Percentiles rank a stretch among this genome's conserved stretches.
Evolutionary conservation across 306 rosid species (phyloP).

Genomic region (Heteromeles arbutifolia): DNA sequence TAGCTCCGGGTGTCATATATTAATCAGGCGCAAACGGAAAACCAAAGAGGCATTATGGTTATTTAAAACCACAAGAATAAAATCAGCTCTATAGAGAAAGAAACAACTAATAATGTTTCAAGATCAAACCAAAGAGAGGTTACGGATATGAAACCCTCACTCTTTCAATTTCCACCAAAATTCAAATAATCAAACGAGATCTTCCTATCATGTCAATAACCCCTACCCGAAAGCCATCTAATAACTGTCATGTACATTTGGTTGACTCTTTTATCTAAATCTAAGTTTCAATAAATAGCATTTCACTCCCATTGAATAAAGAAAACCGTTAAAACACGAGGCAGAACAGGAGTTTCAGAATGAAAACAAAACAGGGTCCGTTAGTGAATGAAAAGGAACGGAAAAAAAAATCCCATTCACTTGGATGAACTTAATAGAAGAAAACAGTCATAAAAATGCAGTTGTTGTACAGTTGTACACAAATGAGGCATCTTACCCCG

Average conservation of each 20-base stretch:
- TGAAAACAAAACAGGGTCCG: not conserved
- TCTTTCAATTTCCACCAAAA: not conserved
- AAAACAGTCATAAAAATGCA: not conserved
- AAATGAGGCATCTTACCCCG: conserved; percentile 54
- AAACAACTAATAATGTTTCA: not conserved
- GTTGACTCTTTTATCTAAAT: not conserved
- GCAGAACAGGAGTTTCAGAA: not conserved
- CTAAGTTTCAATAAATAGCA: not conserved
- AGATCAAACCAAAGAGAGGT: not conserved
- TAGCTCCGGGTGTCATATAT: not conserved
- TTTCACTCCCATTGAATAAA: not conserved
- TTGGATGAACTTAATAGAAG: not conserved
- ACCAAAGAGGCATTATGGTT: not conserved
- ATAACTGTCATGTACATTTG: not conserved
- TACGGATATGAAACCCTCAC: not conserved
- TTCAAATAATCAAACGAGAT: not conserved
- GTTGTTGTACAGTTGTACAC: not conserved
- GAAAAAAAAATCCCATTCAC: not conserved
- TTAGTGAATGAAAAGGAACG: not conserved
- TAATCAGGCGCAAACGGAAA: not conserved
- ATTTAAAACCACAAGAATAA: not conserved
- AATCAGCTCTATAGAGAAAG: not conserved
- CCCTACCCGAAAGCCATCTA: not conserved
- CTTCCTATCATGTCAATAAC: not conserved
- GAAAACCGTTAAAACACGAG: not conserved